Evolutionary conservation across 176 grass and related monocot genomes (phyloP), one percentile per base, ranked within the genome.

Genomic region (Aechmea fasciata): DNA sequence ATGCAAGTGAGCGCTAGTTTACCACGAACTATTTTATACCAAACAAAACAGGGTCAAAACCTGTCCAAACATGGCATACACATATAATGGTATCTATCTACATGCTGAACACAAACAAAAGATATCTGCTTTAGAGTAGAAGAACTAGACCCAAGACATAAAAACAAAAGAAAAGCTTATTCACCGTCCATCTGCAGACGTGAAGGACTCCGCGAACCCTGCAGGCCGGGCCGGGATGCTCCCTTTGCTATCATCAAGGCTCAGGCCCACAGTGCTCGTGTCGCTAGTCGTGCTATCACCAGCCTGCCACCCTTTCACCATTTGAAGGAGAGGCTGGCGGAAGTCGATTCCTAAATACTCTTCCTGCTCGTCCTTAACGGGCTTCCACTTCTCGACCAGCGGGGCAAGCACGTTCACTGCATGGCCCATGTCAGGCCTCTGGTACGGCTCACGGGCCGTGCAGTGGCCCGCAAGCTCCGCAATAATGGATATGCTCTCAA

Each of bases 281-380:
- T 80, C 83, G 0, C 80, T 87, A 50, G 80, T 80, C 50, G 76
- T 89, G 1, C 69, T 77, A 67, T 99, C 94, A 14, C 86, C 82
- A 19, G 86, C 89, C 74, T 99, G 89, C 94, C 89, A 99, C 14
- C 84, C 84, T 50, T 99, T 92, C 49, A 99, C 94, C 89, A 93
- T 93, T 72, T 93, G 89, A 66, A 93, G 87, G 59, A 99, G 82
- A 9, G 93, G 93, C 68, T 83, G 86, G 49, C 85, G 85, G 17
- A 99, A 65, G 77, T 99, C 94, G 24, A 93, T 92, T 53, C 94
- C 94, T 71, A 93, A 82, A 73, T 90, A 90, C 62, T 93, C 94
- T 62, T 99, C 94, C 0, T 80, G 77, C 49, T 88, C 84, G n/a
- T 99, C 82, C 51, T 65, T 99, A 9, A 68, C 69, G 9, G 94